Evolutionary conservation across 2,329 filamentous ascomycete genomes (phyloP), one percentile per base, ranked within the genome.

Genomic region (Penicillium digitatum): DNA sequence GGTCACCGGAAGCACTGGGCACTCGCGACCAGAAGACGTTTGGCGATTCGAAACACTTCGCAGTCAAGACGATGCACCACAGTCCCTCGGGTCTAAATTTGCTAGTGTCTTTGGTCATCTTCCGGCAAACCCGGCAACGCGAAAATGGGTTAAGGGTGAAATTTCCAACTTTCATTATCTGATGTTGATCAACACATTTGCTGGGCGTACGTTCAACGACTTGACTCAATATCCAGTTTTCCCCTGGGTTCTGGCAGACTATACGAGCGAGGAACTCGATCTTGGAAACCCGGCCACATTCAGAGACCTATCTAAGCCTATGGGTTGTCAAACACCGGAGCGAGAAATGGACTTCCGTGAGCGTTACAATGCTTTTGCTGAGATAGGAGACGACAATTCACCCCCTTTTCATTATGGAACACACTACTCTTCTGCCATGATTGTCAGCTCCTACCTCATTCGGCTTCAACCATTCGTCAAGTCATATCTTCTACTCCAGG

Each of bases 341-440:
- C 83, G 93, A 60, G 88, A 95, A 61, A 79, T 83, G 0, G 89
- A 91, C 7, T 95, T 94, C 66, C 82, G 85, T 48, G 89, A 95
- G 65, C 85, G 91, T 29, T 97, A 96, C 71, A 85, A 87, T 62
- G 89, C 90, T 16, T 87, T 99, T 70, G 87, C 87, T 0, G 94
- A 97, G 69, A 95, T 99, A 80, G 90, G 87, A 8, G 92, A 96
- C 61, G 76, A 79, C 39, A 81, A 80, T 54, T 80, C 82, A 43
- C 87, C 89, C 0, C 89, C 94, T 0, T 99, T 96, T 70, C 94
- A 99, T 70, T 99, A 97, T 64, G 94, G 94, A 18, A 99, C 95
- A 0, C 95, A 99, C 71, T 99, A 99, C 72, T 97, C 94, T 1
- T 97, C 94, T 2, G 94, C 94, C 8, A 99, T 97, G 94, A 96